Evolutionary conservation across 257 asterid genomes (phyloP), one percentile per base, ranked within the genome.

Genomic region (Catharanthus roseus): DNA sequence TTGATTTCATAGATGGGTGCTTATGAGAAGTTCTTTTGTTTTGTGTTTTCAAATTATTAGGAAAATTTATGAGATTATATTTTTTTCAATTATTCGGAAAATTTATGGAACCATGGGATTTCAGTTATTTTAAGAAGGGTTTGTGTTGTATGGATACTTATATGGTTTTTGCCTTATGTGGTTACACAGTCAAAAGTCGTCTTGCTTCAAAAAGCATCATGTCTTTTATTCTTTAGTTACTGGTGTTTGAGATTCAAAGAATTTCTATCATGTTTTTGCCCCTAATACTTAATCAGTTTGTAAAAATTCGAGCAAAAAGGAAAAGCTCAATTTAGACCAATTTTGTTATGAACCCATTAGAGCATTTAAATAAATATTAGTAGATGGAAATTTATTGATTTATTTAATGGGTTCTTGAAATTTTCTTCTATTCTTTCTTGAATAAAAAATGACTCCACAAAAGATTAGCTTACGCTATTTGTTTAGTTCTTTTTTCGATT

Each of bases 71-170:
- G n/a, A n/a, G n/a, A n/a, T n/a, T n/a, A n/a, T n/a, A n/a, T n/a
- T n/a, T n/a, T n/a, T n/a, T n/a, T n/a, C n/a, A n/a, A n/a, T n/a
- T n/a, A n/a, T n/a, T n/a, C n/a, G n/a, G n/a, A n/a, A n/a, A n/a
- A n/a, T n/a, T n/a, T n/a, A n/a, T n/a, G n/a, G n/a, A n/a, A n/a
- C n/a, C n/a, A n/a, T n/a, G n/a, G n/a, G n/a, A n/a, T n/a, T n/a
- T n/a, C n/a, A n/a, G 58, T 65, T 67, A 28, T 44, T 67, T 67
- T 31, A 19, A 47, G 42, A 65, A 23, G 70, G n/a, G 70, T 42
- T 13, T 42, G n/a, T n/a, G 55, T 24, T 42, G 70, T 66, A 42
- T 33, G 15, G 72, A 8, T 49, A 29, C 10, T 47, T 42, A 42
- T 42, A 1, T 42, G 9, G 42, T 38, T 8, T 38, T 42, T 31